phyloP scores from a whole-genome alignment of 2,329 filamentous ascomycete genomes.

The Westerdykella sp. region DNA sequence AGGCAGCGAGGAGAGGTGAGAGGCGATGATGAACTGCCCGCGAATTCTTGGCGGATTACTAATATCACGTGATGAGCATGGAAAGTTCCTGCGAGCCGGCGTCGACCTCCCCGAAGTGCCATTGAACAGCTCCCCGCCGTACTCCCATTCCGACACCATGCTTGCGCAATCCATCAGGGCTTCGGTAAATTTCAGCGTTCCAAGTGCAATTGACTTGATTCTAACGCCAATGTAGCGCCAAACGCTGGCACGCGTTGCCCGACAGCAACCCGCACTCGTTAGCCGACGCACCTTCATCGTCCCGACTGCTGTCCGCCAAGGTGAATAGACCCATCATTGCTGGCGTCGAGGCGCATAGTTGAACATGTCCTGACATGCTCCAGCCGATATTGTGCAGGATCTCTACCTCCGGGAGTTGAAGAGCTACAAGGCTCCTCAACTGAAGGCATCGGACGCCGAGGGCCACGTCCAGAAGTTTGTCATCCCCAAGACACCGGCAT shows the following conservation, averaged over 20 bases:
- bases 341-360: conserved; percentile 1
- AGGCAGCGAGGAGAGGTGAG: background rate
- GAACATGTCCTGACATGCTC: conserved; percentile 14
- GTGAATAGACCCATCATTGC: conserved; percentile 42
- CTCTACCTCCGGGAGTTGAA: conserved; percentile 95
- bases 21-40: background rate
- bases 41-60: background rate
- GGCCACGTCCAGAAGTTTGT: conserved; percentile 87
- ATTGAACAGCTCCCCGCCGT: conserved; percentile 23
- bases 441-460: conserved; percentile 82
- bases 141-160: conserved; percentile 41
- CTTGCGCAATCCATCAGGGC: conserved; percentile 57
- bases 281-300: conserved; percentile 59
- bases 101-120: conserved; percentile 20
- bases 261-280: conserved; percentile 49
- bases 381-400: conserved; percentile 96
- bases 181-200: conserved; percentile 42
- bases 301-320: conserved; percentile 55
- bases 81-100: conserved; percentile 15
- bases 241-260: conserved; percentile 54
- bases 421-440: conserved; percentile 77
- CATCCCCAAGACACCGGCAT: conserved; percentile 72
- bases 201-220: conserved; percentile 6
- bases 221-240: conserved; percentile 48
- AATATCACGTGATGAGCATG: no score